Conservation (phyloP, 345 rosid genomes). For the Limnanthes douglasii region DNA sequence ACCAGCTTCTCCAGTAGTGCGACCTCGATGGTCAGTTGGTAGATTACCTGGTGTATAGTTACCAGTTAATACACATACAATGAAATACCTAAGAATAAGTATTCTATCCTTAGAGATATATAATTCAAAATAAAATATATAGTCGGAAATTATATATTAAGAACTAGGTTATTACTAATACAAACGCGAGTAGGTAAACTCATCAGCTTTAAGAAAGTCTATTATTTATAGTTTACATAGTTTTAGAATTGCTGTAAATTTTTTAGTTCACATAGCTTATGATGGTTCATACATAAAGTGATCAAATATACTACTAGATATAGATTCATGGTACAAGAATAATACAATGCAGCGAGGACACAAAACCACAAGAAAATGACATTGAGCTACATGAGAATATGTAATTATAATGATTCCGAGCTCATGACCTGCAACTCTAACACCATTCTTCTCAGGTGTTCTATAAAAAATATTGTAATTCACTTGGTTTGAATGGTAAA, state of each 20-base stretch:
- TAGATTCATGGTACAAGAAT: neutral
- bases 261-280: no score
- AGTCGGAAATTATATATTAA: no score
- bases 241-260: no score
- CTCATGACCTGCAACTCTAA: conserved; percentile 84
- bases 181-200: no score
- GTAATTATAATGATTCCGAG: conserved; percentile 89
- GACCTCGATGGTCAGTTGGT: conserved; percentile 74
- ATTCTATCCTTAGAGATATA: no score
- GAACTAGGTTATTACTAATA: no score
- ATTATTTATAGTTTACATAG: no score
- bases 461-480: conserved; percentile 91
- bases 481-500: conserved; percentile 89
- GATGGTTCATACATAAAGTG: no score
- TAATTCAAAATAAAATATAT: no score
- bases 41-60: conserved; percentile 83
- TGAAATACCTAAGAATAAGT: no score
- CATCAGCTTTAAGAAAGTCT: no score
- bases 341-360: conserved; percentile 4
- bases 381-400: conserved; percentile 89
- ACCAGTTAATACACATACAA: conserved; percentile 80
- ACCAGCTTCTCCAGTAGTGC: no score
- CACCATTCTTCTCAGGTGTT: conserved; percentile 72
- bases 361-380: conserved; percentile 16
- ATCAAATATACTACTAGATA: neutral